Percentiles rank a stretch among this genome's conserved stretches.
Conservation (phyloP, 176 grass and related monocot species). For the Ananas comosus region DNA sequence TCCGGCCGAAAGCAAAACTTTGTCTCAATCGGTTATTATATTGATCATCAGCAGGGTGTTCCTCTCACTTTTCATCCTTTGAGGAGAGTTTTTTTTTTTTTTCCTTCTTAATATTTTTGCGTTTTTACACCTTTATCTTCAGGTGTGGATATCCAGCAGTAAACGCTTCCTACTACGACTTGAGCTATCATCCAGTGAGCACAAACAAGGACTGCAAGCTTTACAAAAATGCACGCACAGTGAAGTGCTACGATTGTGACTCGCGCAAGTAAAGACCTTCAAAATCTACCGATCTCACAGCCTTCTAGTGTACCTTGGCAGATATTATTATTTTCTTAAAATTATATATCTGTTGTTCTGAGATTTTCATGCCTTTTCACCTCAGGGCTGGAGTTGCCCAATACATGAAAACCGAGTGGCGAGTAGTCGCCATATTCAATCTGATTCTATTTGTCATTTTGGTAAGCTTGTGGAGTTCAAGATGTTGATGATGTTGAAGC, state of each 20-base stretch:
- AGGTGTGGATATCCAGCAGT: slow-evolving; percentile 77
- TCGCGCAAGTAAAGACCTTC: slow-evolving; percentile 74
- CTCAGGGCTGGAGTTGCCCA: slow-evolving; percentile 90
- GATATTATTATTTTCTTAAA: slow-evolving; percentile 13
- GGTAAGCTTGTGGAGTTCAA: slow-evolving; percentile 38
- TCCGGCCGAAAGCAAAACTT: no score
- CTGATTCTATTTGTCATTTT: slow-evolving; percentile 73
- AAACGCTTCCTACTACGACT: slow-evolving; percentile 79
- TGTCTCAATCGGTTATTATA: no score
- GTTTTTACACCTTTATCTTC: background rate
- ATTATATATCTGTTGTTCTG: background rate
- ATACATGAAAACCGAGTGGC: slow-evolving; percentile 90
- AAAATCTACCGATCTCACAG: background rate
- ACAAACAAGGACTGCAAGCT: slow-evolving; percentile 77
- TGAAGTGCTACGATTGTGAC: slow-evolving; percentile 84
- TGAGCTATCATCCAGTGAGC: slow-evolving; percentile 76
- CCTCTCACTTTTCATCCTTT: no score
- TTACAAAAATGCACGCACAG: slow-evolving; percentile 51
- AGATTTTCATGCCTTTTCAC: background rate
- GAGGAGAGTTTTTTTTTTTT: no score
- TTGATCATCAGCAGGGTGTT: no score
- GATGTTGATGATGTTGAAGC: background rate
- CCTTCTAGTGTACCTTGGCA: background rate
- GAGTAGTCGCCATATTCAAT: slow-evolving; percentile 84
- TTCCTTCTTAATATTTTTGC: no score